Conservation (phyloP, 2,329 filamentous ascomycete genomes). For the Trichoderma breve region DNA sequence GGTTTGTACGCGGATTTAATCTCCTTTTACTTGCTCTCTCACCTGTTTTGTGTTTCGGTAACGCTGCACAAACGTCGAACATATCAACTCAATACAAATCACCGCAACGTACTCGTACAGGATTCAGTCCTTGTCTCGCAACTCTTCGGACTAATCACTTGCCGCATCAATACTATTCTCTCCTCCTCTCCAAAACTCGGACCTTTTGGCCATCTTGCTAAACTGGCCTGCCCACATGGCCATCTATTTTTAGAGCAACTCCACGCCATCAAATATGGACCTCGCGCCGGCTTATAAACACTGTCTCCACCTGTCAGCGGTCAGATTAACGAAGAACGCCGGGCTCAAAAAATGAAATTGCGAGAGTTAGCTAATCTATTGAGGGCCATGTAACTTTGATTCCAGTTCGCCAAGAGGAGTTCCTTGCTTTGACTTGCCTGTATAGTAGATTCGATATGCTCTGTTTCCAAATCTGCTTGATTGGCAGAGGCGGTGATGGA, state of each 20-base stretch:
- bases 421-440: not conserved
- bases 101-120: not conserved
- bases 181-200: not conserved
- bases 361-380: not conserved
- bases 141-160: not conserved
- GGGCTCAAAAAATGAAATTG: not conserved
- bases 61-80: not conserved
- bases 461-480: not conserved
- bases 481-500: not conserved
- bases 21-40: not conserved
- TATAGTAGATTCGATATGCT: not conserved
- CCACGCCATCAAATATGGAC: not conserved
- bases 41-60: not conserved
- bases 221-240: not conserved
- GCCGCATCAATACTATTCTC: not conserved
- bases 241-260: conserved; percentile 2
- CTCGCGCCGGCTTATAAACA: not conserved
- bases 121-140: not conserved
- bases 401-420: not conserved
- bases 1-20: not conserved
- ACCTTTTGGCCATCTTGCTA: not conserved
- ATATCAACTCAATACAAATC: not conserved
- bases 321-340: not conserved
- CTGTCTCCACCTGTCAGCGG: not conserved
- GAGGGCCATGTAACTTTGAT: not conserved